Evolutionary conservation across 805 yeast species (phyloP).

Genomic region (Lachancea dasiensis): DNA sequence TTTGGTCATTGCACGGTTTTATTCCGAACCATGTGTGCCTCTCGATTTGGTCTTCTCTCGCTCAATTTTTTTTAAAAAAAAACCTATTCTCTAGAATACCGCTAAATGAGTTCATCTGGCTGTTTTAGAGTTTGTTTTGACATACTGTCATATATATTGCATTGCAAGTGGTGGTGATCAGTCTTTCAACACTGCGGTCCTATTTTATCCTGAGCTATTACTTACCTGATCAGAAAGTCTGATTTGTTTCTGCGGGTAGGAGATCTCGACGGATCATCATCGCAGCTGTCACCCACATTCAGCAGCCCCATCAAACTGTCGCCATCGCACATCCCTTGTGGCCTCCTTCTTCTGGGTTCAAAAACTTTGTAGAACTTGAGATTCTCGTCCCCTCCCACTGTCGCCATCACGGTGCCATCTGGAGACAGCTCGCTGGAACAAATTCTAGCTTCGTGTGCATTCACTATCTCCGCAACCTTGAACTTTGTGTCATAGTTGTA

Average conservation of each 20-base stretch:
- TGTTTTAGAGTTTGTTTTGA: slow-evolving; percentile 4
- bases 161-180: neutral
- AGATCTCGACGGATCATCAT: slow-evolving; percentile 12
- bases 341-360: slow-evolving; percentile 44
- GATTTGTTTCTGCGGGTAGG: slow-evolving; percentile 19
- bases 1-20: slow-evolving; percentile 28
- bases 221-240: slow-evolving; percentile 23
- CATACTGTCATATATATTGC: too few species aligned
- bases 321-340: slow-evolving; percentile 14
- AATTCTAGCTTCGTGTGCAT: slow-evolving; percentile 88
- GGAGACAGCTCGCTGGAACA: slow-evolving; percentile 81
- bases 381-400: slow-evolving; percentile 95
- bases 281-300: slow-evolving; percentile 7
- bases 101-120: slow-evolving; percentile 27
- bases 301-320: slow-evolving; percentile 19
- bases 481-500: slow-evolving; percentile 83
- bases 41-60: slow-evolving; percentile 23
- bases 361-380: slow-evolving; percentile 91
- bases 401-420: slow-evolving; percentile 83
- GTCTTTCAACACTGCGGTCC: neutral
- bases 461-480: slow-evolving; percentile 77
- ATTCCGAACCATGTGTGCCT: slow-evolving; percentile 25
- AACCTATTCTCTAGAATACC: slow-evolving; percentile 2
- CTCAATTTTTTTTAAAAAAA: slow-evolving; percentile 11
- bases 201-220: neutral